Conservation (phyloP, 2,329 filamentous ascomycete species). For the Cladophialophora immunda region DNA sequence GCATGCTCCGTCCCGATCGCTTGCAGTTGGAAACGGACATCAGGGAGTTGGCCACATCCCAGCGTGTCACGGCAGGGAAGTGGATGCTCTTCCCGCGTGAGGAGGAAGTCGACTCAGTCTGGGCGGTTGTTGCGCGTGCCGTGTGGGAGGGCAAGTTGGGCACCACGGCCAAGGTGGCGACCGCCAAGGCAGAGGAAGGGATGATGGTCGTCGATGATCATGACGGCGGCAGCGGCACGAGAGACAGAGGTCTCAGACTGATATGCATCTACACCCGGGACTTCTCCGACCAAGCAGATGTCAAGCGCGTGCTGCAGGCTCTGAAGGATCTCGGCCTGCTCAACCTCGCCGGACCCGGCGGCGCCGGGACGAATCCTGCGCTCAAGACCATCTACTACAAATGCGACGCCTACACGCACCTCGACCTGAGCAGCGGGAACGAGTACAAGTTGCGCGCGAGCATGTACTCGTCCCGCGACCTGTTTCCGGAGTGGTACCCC, state of each 20-base stretch:
- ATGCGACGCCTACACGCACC: conserved; percentile 73
- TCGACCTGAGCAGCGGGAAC: conserved; percentile 69
- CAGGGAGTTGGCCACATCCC: conserved; percentile 65
- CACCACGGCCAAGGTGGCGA: conserved; percentile 75
- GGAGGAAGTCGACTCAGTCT: conserved; percentile 67
- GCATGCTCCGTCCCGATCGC: conserved; percentile 53
- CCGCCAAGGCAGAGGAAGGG: conserved; percentile 55
- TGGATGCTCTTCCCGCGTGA: conserved; percentile 77
- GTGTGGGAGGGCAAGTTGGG: conserved; percentile 76
- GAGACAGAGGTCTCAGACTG: conserved; percentile 53
- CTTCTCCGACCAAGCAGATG: conserved; percentile 73
- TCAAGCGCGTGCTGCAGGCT: conserved; percentile 71
- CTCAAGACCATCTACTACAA: conserved; percentile 76
- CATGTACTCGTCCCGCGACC: conserved; percentile 52
- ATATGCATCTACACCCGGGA: conserved; percentile 83
- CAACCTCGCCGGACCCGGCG: neutral
- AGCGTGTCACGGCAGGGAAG: conserved; percentile 50
- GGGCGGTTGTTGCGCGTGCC: conserved; percentile 72
- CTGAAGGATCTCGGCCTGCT: conserved; percentile 71
- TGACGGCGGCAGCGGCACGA: neutral
- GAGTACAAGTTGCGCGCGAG: conserved; percentile 68
- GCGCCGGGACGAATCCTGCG: neutral
- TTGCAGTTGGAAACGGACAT: conserved; percentile 63
- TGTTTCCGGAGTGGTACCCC: conserved; percentile 44
- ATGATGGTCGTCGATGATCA: conserved; percentile 37